phyloP scores from a whole-genome alignment of 805 yeast genomes.

The Dipodascopsis tothii region DNA sequence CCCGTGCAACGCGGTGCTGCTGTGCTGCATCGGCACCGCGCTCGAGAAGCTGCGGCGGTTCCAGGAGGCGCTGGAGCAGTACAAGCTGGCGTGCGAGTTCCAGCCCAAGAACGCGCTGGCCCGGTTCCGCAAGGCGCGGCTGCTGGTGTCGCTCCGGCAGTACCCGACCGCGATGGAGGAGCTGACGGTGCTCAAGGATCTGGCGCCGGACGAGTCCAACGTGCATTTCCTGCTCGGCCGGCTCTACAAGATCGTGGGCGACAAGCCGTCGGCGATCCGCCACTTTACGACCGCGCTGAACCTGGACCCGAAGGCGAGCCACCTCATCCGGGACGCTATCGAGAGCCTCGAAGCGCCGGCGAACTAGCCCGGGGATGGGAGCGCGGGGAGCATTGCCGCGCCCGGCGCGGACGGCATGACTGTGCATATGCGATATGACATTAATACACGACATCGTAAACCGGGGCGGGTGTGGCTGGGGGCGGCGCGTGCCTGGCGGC shows the following conservation, averaged over 20 bases:
- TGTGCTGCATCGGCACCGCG: slow-evolving; percentile 92
- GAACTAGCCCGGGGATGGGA: no score
- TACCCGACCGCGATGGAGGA: slow-evolving; percentile 65
- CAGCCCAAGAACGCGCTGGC: slow-evolving; percentile 85
- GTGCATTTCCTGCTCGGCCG: slow-evolving; percentile 88
- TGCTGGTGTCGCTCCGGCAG: slow-evolving; percentile 61
- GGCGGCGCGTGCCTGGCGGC: no score
- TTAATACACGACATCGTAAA: no score
- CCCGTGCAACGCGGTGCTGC: slow-evolving; percentile 79
- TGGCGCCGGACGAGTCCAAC: slow-evolving; percentile 92
- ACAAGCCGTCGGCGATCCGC: slow-evolving; percentile 68
- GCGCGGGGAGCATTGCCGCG: no score
- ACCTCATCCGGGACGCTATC: slow-evolving; percentile 75
- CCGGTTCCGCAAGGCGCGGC: slow-evolving; percentile 79
- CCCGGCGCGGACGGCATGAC: no score
- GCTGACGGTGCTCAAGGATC: slow-evolving; percentile 60
- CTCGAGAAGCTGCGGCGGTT: slow-evolving; percentile 65
- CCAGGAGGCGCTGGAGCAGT: slow-evolving; percentile 70
- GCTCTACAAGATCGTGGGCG: slow-evolving; percentile 66
- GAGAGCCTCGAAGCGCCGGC: slow-evolving; percentile 37
- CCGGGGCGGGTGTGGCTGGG: no score
- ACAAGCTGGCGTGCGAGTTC: slow-evolving; percentile 70
- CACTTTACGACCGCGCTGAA: slow-evolving; percentile 85
- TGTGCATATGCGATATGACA: no score
- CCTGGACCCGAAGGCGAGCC: slow-evolving; percentile 87